Conservation (phyloP, 2,329 filamentous ascomycete genomes). For the Claviceps africana region DNA sequence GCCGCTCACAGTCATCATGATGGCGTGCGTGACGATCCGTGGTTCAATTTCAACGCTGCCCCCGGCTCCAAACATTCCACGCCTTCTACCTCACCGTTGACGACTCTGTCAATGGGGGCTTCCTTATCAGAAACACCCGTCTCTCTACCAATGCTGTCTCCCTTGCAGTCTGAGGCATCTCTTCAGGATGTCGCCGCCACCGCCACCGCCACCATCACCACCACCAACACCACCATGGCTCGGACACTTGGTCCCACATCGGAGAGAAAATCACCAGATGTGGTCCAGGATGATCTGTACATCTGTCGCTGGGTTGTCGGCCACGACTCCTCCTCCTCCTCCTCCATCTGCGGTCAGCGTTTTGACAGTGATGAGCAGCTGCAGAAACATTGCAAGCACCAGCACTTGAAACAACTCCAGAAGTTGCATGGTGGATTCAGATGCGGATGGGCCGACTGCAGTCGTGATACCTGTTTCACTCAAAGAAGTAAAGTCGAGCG, state of each 20-base stretch:
- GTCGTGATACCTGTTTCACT: conserved; percentile 37
- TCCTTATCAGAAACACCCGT: conserved; percentile 11
- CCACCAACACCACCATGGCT: not conserved
- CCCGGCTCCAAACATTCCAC: conserved; percentile 9
- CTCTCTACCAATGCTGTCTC: conserved; percentile 10
- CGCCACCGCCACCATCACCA: not conserved
- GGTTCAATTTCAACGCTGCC: conserved; percentile 1
- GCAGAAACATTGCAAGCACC: conserved; percentile 39
- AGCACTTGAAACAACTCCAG: conserved; percentile 32
- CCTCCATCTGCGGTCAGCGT: conserved; percentile 17
- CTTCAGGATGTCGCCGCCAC: not conserved
- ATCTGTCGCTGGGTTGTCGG: conserved; percentile 21
- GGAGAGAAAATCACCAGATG: conserved; percentile 7
- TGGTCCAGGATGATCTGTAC: conserved; percentile 14
- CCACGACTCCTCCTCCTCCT: not conserved
- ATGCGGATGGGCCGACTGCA: conserved; percentile 45
- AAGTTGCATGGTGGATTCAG: conserved; percentile 32
- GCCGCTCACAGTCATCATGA: conserved; percentile 3
- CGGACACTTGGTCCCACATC: not conserved
- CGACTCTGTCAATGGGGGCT: conserved; percentile 11
- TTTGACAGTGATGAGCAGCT: conserved; percentile 34
- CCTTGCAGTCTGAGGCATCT: conserved; percentile 12
- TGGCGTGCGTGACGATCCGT: not conserved
- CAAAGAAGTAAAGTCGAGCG: conserved; percentile 50
- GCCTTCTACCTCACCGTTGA: conserved; percentile 11